A percentile compares a stretch with the other conserved stretches of the same genome.
Evolutionary conservation across 1,139 yeast genomes (phyloP).

Genomic region (Debaryomyces coudertii): DNA sequence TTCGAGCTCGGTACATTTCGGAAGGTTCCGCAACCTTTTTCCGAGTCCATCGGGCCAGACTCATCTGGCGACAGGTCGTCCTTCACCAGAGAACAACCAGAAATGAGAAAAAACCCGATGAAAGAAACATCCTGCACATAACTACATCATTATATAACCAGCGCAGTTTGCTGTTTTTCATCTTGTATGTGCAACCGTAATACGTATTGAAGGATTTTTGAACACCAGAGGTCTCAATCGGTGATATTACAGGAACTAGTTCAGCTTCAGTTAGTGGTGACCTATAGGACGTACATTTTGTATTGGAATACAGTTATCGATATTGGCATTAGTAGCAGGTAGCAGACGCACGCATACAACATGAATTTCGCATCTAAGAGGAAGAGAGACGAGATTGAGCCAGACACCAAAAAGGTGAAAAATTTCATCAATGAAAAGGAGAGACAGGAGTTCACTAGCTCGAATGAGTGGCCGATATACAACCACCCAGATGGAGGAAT

Average conservation of each 20-base stretch:
- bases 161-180: slow-evolving; percentile 9
- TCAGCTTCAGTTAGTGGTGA: not conserved
- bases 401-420: slow-evolving; percentile 29
- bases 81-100: not conserved
- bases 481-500: slow-evolving; percentile 68
- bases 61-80: not conserved
- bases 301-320: not conserved
- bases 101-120: not conserved
- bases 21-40: too few species aligned
- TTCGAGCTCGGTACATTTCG: too few species aligned
- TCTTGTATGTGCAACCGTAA: not conserved
- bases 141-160: slow-evolving; percentile 5
- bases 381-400: slow-evolving; percentile 28
- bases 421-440: slow-evolving; percentile 25
- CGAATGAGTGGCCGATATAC: slow-evolving; percentile 61
- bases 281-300: not conserved
- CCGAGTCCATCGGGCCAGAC: not conserved
- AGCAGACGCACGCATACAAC: not conserved
- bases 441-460: slow-evolving; percentile 26
- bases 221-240: not conserved
- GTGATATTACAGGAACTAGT: not conserved
- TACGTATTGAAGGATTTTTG: not conserved
- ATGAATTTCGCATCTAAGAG: slow-evolving; percentile 26
- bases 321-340: not conserved
- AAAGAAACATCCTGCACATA: slow-evolving; percentile 1